Base-by-base conservation (phyloP, 2,329 filamentous ascomycete genomes). In the Rhytidhysteron rufulum region DNA sequence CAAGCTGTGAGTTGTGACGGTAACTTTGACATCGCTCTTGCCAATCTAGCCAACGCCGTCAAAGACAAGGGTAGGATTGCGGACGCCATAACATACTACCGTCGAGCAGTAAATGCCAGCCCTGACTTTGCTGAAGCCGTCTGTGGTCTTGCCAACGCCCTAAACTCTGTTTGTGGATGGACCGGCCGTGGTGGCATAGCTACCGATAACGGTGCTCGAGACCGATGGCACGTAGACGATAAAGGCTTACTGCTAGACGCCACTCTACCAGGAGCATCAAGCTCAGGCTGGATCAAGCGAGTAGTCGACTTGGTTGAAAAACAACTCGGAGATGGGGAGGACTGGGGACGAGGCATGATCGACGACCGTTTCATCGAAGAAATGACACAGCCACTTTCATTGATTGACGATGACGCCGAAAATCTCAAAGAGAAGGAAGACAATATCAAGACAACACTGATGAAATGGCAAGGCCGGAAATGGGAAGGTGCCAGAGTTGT, bases 101-200 rank as follows among this genome's bases (percentile, higher is more conserved):
- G 82, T 56, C 81, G 90, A 48, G 93, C 93, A 29, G 91, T 98
- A 8, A 77, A 78, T 24, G 82, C 90, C n/a, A 98, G 93, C 53
- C 91, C 93, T 0, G 86, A 95, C 24, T 98, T 98, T 67, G 88
- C 93, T 1, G 93, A 98, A 68, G 93, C 93, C 5, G 91, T 98
- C 0, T 98, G 93, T 63, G 93, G 93, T 6, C 76, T 98, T 38
- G 90, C 89, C 2, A 97, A 95, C 43, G 91, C 93, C 2, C 72
- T 98, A 37, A 97, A 96, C 60, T 97, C 93, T 5, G 90, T 98
- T 5, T 98, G 93, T 61, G 86, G 91, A 57, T 98, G 93, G 93
- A 79, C 80, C 55, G 88, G 88, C 21, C 82, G 93, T 48, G 93
- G 93, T 45, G 93, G 93, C 1, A 84, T 95, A 33, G 74, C 87